Percentiles rank a stretch among this genome's conserved stretches.
phyloP scores from a whole-genome alignment of 306 rosid genomes.

The Sicyos baderoa region DNA sequence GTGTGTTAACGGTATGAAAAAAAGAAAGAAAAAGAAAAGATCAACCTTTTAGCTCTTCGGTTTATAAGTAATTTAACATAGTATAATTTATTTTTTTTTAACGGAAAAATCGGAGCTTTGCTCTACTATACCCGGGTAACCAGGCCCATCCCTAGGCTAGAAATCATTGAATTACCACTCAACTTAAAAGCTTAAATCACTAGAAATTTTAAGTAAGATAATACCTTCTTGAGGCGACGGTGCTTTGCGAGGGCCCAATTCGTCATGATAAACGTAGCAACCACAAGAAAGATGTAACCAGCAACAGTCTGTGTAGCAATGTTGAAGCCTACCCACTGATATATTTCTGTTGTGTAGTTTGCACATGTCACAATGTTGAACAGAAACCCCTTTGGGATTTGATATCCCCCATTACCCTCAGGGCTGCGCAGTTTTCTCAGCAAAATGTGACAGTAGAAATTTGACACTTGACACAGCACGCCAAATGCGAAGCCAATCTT shows the following conservation, averaged over 20 bases:
- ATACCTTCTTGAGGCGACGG: constrained; percentile 89
- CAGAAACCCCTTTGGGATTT: constrained; percentile 80
- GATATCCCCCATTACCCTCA: constrained; percentile 79
- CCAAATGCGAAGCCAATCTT: constrained; percentile 86
- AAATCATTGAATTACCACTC: neutral
- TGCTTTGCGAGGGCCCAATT: constrained; percentile 96
- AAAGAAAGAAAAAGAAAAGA: too few relatives aligned
- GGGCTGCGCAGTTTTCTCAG: constrained; percentile 65
- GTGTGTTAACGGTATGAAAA: too few relatives aligned
- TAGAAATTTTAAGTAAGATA: neutral
- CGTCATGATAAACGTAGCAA: constrained; percentile 81
- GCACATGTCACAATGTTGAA: constrained; percentile 91
- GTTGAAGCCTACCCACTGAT: constrained; percentile 98
- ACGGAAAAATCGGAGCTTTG: too few relatives aligned
- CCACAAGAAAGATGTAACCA: constrained; percentile 56
- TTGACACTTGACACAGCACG: constrained; percentile 53
- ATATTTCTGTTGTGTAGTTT: constrained; percentile 88
- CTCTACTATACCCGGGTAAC: too few relatives aligned
- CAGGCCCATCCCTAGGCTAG: too few relatives aligned
- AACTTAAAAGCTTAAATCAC: neutral
- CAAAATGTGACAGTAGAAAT: constrained; percentile 76
- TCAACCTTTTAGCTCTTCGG: too few relatives aligned
- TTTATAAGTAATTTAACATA: neutral
- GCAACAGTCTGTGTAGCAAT: constrained; percentile 88
- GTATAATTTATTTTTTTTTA: neutral